Base-by-base conservation (phyloP, 768 basidiomycete genomes). In the Calocybe indica region DNA sequence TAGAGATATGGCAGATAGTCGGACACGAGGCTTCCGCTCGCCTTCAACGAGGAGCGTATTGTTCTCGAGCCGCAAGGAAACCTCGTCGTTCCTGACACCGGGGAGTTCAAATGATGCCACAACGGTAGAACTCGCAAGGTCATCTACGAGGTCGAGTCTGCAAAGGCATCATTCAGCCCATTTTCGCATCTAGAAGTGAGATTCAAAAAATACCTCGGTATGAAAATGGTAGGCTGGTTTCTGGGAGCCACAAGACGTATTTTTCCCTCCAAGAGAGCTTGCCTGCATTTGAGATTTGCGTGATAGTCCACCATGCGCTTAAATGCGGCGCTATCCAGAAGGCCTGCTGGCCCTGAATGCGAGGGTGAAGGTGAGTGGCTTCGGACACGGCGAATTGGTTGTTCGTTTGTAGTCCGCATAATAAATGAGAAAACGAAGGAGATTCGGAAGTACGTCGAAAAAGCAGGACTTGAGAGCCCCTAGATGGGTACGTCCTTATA, bases 21-120 rank as follows among this genome's bases (percentile, higher is more conserved):
- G 22, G 22, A 40, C 30, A 14, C 54, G 60, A 11, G 61, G 53
- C 5, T 50, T 54, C 37, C 72, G 65, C 32, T 61, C 58, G 31
- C 72, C 71, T 2, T 55, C 46, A 8, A 75, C 52, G 10, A 68
- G 43, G n/a, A 75, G 60, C n/a, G 56, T 47, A 0, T 60, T 64
- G 0, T 64, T 62, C 12, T 60, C 63, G 7, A 73, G 59, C n/a
- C 59, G 53, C 2, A 75, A 51, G 0, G 60, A 47, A 0, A 77
- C 58, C 29, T 71, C 64, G 9, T 57, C 53, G 7, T 58, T 65
- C 40, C 62, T 65, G 40, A 77, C 65, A 12, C 74, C 75, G 32
- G 75, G 75, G 10, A 77, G 52, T 50, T 77, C 75, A 45, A 75
- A 68, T 6, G 70, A 62, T 5, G 70, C 73, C 2, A 62, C 48